A percentile compares a stretch with the other conserved stretches of the same genome.
phyloP scores from a whole-genome alignment of 2,329 filamentous ascomycete species.

The Arthrobotrys iridis region DNA sequence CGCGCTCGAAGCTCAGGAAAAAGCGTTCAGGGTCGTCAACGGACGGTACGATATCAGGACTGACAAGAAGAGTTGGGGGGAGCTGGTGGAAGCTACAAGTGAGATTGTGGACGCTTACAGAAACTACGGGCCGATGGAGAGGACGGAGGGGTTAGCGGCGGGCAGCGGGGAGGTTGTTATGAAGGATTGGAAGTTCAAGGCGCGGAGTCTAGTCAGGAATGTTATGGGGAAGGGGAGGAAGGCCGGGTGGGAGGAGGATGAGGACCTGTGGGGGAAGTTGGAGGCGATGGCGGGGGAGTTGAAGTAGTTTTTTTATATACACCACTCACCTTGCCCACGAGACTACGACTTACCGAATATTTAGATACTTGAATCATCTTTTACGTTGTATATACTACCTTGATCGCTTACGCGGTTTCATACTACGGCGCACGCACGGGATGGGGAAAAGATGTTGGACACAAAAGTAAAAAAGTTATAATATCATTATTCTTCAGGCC shows the following conservation, averaged over 20 bases:
- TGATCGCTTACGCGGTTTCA: too few species aligned
- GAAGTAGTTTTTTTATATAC: slow-evolving; percentile 12
- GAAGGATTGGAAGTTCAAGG: slow-evolving; percentile 87
- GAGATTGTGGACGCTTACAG: slow-evolving; percentile 85
- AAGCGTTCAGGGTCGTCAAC: slow-evolving; percentile 81
- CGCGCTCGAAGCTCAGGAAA: slow-evolving; percentile 85
- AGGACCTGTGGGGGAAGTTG: slow-evolving; percentile 16
- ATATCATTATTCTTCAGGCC: too few species aligned
- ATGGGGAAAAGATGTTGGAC: too few species aligned
- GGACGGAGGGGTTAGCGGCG: slow-evolving; percentile 66
- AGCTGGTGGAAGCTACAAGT: slow-evolving; percentile 79
- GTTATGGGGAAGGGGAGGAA: slow-evolving; percentile 84
- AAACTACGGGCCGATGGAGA: slow-evolving; percentile 74
- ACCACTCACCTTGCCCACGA: background rate
- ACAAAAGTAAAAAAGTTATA: too few species aligned
- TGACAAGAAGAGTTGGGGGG: slow-evolving; percentile 73
- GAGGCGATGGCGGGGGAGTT: slow-evolving; percentile 14
- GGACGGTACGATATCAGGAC: slow-evolving; percentile 68
- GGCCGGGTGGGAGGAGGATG: slow-evolving; percentile 78
- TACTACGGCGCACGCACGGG: too few species aligned
- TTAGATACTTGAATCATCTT: background rate
- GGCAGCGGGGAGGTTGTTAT: slow-evolving; percentile 72
- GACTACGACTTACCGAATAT: background rate
- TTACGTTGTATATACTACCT: too few species aligned
- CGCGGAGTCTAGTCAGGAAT: slow-evolving; percentile 81